A percentile compares a stretch with the other conserved stretches of the same genome.
Evolutionary conservation across 148 eudicot genomes (phyloP).

Genomic region (Amaranthus palmeri): DNA sequence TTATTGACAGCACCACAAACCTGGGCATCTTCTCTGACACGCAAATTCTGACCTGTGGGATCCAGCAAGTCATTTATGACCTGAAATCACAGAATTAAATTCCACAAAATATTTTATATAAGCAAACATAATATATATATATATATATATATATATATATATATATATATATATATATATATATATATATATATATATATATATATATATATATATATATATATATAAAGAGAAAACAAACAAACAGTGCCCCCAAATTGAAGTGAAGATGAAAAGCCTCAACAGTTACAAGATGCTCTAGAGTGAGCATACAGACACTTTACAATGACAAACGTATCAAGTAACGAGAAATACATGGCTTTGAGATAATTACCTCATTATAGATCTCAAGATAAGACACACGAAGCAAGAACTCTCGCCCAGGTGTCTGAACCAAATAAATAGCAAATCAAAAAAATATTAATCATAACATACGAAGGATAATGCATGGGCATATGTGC

Average conservation of each 20-base stretch:
- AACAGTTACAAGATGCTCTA: too few species aligned
- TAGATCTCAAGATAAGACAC: slow-evolving; percentile 84
- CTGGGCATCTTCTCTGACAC: slow-evolving; percentile 75
- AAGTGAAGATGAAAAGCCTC: too few species aligned
- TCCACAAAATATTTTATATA: background rate
- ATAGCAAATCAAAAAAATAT: background rate
- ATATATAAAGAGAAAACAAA: too few species aligned
- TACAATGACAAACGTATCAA: too few species aligned
- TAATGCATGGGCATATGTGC: background rate
- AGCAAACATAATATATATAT: too few species aligned
- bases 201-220: too few species aligned
- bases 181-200: too few species aligned
- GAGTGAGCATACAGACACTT: too few species aligned
- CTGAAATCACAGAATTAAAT: slow-evolving; percentile 21
- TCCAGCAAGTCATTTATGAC: slow-evolving; percentile 85
- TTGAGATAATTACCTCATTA: slow-evolving; percentile 54
- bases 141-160: too few species aligned
- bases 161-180: too few species aligned
- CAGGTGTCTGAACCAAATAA: slow-evolving; percentile 50
- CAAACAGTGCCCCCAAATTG: background rate
- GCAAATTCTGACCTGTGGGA: slow-evolving; percentile 71
- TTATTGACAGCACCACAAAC: slow-evolving; percentile 18
- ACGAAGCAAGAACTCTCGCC: slow-evolving; percentile 76
- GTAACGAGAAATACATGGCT: too few species aligned
- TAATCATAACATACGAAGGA: too few species aligned